Percentiles rank a stretch among this genome's conserved stretches.
These are phyloP conservation scores for Myriosclerotinia duriaeana DNA, from an alignment of 2,329 filamentous ascomycete genomes.

Conservation along the genomic window DNA sequence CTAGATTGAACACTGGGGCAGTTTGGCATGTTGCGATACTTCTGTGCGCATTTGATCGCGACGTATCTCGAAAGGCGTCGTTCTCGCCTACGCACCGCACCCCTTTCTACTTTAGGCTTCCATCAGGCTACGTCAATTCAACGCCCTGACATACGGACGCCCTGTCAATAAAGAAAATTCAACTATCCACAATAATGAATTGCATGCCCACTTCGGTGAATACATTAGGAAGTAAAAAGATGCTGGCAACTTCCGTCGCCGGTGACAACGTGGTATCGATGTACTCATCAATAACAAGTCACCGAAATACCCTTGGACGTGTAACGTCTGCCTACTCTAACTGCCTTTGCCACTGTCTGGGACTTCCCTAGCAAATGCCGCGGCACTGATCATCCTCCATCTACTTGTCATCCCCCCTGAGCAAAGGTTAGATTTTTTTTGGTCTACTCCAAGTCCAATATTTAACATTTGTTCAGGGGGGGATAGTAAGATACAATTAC, in stretches of 20 bases:
- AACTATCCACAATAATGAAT: not conserved
- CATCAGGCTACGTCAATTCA: constrained; percentile 2
- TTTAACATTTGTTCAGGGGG: no score
- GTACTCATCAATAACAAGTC: not conserved
- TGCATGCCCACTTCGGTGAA: not conserved
- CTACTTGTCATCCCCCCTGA: no score
- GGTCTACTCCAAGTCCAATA: no score
- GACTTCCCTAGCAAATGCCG: not conserved
- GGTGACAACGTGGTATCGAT: not conserved
- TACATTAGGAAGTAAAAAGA: not conserved
- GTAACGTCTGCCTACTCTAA: not conserved
- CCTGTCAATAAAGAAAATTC: not conserved
- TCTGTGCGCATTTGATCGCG: not conserved
- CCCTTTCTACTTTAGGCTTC: constrained; percentile 21
- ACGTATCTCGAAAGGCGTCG: not conserved
- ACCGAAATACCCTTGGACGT: not conserved
- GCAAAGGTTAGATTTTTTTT: no score
- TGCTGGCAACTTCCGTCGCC: not conserved
- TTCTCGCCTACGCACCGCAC: constrained; percentile 17
- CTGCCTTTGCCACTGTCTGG: not conserved
- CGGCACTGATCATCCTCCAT: not conserved
- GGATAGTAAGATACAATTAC: not conserved
- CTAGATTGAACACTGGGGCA: not conserved
- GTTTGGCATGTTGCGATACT: not conserved
- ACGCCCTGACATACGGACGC: constrained; percentile 1